A percentile compares a stretch with the other conserved stretches of the same genome.
phyloP scores from a whole-genome alignment of 768 basidiomycete species.

The Naganishia vishniacii region DNA sequence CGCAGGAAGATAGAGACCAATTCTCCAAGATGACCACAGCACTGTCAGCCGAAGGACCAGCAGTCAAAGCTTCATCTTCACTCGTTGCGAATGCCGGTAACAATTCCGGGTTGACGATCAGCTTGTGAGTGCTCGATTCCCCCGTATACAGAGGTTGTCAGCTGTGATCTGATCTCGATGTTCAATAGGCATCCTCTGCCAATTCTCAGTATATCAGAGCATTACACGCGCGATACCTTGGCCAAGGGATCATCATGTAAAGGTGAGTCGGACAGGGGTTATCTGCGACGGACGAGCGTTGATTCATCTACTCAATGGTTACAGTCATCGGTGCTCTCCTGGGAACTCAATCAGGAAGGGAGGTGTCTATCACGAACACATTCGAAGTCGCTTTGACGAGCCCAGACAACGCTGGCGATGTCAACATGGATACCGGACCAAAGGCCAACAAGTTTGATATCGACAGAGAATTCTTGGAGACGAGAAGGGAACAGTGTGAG shows the following conservation, averaged over 20 bases:
- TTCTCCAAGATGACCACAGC: not conserved
- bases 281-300: too few relatives aligned
- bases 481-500: constrained; percentile 81
- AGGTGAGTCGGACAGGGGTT: not conserved
- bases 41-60: not conserved
- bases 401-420: constrained; percentile 52
- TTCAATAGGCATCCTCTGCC: constrained; percentile 78
- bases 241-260: constrained; percentile 3
- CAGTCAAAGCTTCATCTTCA: not conserved
- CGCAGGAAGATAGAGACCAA: too few relatives aligned
- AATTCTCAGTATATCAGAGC: constrained; percentile 93
- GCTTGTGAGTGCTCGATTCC: not conserved
- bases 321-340: constrained; percentile 87
- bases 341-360: constrained; percentile 86
- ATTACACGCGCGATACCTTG: constrained; percentile 66
- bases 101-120: constrained; percentile 23
- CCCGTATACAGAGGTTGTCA: too few relatives aligned
- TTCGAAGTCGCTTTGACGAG: constrained; percentile 65
- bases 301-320: too few relatives aligned
- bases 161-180: not conserved
- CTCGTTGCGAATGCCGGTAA: constrained; percentile 12
- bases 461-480: constrained; percentile 74
- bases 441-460: constrained; percentile 49
- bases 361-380: constrained; percentile 94
- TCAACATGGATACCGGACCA: constrained; percentile 40